Evolutionary conservation across 108 stramenopile genomes (phyloP), one percentile per base, ranked within the genome.

Genomic region (Cyclostephanos tholiformis): DNA sequence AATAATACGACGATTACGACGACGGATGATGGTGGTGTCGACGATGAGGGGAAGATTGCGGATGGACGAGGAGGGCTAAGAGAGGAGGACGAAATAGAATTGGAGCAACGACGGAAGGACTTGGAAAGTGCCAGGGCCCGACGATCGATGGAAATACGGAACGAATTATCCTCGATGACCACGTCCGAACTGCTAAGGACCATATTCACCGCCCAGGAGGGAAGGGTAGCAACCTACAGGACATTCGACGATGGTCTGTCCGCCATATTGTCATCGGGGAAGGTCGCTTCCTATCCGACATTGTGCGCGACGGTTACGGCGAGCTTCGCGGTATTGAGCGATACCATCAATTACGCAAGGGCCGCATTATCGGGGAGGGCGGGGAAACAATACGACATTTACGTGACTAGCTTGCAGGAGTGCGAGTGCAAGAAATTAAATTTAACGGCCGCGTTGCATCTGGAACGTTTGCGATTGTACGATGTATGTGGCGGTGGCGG

Each of bases 401-500:
- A 41, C 41, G 53, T 87, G 2, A 30, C n/a, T 12, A 69, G 84
- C 38, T 68, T 95, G 67, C 94, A 95, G 80, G 35, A 74, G 11
- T 65, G 69, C n/a, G 94, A 95, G 77, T 63, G 79, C 60, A 81
- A 92, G 71, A 95, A 95, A 62, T 69, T 95, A 55, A 90, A 89
- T 32, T 55, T 87, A 38, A 95, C 94, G 4, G 94, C 94, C 2
- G 94, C 94, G 17, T 65, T 80, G 32, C 94, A 95, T 74, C 70
- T 95, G 82, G 94, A 95, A 82, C 65, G 80, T 39, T 84, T 95
- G 12, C 82, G 94, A 1, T 66, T 86, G 58, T 66, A 56, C 14
- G 82, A 88, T 70, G 39, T 49, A 25, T 48, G 56, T 8, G 55
- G 68, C 57, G 62, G 53, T 2, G 61, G 65, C 19, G 57, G 19